Evolutionary conservation across 2,329 filamentous ascomycete species (phyloP), one percentile per base, ranked within the genome.

Genomic region (Zymoseptoria passerinii): DNA sequence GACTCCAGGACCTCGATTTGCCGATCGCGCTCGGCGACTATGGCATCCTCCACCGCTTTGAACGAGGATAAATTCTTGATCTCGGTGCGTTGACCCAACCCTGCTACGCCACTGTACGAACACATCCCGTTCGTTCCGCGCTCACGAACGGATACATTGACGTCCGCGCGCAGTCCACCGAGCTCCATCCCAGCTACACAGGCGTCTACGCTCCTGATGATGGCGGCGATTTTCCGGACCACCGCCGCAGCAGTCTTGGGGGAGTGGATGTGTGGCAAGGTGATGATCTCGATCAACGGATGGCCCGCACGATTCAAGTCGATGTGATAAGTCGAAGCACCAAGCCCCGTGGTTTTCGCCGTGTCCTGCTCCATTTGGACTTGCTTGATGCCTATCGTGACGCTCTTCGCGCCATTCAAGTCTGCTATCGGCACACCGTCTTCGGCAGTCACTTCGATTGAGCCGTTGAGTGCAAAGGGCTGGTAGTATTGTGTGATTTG

Each of bases 351-450:
- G 0, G 92, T 96, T 75, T 97, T 97, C 65, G 92, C 94, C 0
- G 94, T 97, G 72, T 99, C 94, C 75, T 99, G 94, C 76, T 99
- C 94, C 78, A 99, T 86, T 74, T 99, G 94, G 8, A 99, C 82
- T 73, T 97, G 94, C 73, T 94, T 89, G 70, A 99, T 95, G 28
- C 88, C 86, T 53, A 99, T 81, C 0, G 77, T 80, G 19, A 96
- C 75, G 19, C 79, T 75, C 67, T 92, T 87, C 67, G 90, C 83
- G 1, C 65, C 67, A n/a, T 80, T 75, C 18, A 86, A 79, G 0
- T 88, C 88, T 66, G 91, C 87, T 66, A 89, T 82, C 0, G 83
- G 78, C 61, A 96, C 89, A 1, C 91, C 92, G 70, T 96, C 92
- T 58, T 90, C 81, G 3, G 83, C 75, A 48, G 81, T 82, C 5